Conservation (phyloP, 2,329 filamentous ascomycete genomes). For the Talaromyces pinophilus region DNA sequence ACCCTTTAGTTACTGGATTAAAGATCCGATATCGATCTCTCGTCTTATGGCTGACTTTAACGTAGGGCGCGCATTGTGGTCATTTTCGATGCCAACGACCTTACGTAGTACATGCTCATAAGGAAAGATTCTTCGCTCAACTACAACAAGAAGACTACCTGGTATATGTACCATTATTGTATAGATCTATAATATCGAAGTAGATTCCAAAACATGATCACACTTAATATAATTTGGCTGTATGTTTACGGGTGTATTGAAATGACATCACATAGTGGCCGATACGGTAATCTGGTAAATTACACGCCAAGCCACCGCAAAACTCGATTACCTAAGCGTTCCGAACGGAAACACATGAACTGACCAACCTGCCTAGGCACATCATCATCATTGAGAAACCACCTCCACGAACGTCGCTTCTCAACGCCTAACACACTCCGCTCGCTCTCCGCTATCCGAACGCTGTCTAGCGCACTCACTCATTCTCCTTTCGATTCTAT, state of each 20-base stretch:
- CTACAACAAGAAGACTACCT: neutral
- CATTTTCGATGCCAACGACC: neutral
- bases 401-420: conserved; percentile 17
- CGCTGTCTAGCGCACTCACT: neutral
- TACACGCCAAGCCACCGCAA: conserved; percentile 13
- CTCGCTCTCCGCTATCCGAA: conserved; percentile 1
- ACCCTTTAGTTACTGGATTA: neutral
- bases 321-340: conserved; percentile 19
- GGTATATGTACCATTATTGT: neutral
- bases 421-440: neutral
- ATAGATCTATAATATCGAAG: neutral
- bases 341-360: conserved; percentile 14
- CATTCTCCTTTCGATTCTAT: conserved; percentile 4
- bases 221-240: neutral
- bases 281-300: conserved; percentile 17
- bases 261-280: conserved; percentile 17
- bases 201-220: neutral
- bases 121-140: no score
- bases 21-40: neutral
- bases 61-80: neutral
- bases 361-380: conserved; percentile 15
- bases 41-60: neutral
- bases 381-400: conserved; percentile 6
- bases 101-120: neutral
- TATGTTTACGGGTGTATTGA: conserved; percentile 7